These are phyloP conservation scores for Colletotrichum eleusines DNA, from an alignment of 2,329 filamentous ascomycete species.

Conservation along the genomic window DNA sequence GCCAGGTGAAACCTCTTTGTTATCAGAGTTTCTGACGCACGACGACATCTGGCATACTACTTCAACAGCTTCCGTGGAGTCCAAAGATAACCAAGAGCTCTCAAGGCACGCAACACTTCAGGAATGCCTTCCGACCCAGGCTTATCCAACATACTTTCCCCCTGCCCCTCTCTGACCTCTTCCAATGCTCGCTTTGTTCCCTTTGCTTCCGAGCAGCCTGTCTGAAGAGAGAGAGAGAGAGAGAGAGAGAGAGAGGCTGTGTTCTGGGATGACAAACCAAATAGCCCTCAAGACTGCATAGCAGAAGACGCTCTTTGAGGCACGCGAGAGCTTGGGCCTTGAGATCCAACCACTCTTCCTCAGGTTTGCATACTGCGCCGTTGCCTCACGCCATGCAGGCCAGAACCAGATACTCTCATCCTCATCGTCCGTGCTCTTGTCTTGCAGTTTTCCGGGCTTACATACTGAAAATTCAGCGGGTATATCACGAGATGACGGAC, in stretches of 20 bases:
- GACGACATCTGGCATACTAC: constrained; percentile 27
- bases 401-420: constrained; percentile 34
- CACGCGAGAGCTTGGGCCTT: constrained; percentile 14
- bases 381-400: constrained; percentile 38
- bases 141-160: constrained; percentile 7
- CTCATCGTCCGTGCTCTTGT: constrained; percentile 21
- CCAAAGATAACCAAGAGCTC: constrained; percentile 6
- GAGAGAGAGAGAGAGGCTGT: too few species aligned
- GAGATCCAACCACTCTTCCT: constrained; percentile 1
- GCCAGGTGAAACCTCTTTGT: constrained; percentile 31
- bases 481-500: constrained; percentile 33
- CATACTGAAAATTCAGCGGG: constrained; percentile 16
- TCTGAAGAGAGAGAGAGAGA: too few species aligned
- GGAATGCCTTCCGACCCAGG: constrained; percentile 24
- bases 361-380: constrained; percentile 16
- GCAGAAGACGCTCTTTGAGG: constrained; percentile 9
- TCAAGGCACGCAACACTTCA: constrained; percentile 17
- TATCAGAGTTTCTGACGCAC: constrained; percentile 27
- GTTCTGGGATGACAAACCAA: neutral
- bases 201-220: constrained; percentile 10
- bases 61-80: neutral
- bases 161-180: constrained; percentile 10
- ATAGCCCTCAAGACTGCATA: constrained; percentile 12
- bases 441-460: constrained; percentile 26
- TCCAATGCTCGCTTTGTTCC: constrained; percentile 1